phyloP scores from a whole-genome alignment of 2,329 filamentous ascomycete genomes.

The Pseudogymnoascus sp. region DNA sequence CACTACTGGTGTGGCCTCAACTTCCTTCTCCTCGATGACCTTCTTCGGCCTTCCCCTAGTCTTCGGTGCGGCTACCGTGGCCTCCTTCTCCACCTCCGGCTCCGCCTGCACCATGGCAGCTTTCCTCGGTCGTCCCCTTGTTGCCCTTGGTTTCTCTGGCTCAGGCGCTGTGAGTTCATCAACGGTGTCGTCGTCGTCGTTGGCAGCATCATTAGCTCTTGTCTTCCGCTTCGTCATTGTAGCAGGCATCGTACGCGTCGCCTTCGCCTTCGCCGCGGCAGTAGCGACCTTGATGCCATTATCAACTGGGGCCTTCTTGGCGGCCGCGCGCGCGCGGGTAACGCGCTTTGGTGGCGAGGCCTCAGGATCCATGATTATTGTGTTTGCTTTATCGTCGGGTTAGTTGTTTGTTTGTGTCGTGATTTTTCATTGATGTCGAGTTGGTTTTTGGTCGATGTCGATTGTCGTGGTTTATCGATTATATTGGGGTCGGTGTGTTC shows the following conservation, averaged over 20 bases:
- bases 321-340: conserved; percentile 43
- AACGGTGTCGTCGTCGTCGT: conserved; percentile 35
- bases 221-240: conserved; percentile 45
- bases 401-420: conserved; percentile 5
- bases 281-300: conserved; percentile 38
- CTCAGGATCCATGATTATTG: conserved; percentile 40
- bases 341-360: conserved; percentile 51
- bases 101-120: conserved; percentile 22
- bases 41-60: conserved; percentile 2
- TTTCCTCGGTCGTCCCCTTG: conserved; percentile 42
- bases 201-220: conserved; percentile 44
- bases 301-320: conserved; percentile 31
- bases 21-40: conserved; percentile 22
- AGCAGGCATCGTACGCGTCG: conserved; percentile 25
- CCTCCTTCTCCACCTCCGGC: conserved; percentile 20
- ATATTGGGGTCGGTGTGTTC: conserved; percentile 4
- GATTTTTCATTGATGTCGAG: conserved; percentile 2
- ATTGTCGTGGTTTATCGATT: conserved; percentile 8
- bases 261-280: conserved; percentile 38
- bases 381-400: neutral
- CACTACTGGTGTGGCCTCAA: conserved; percentile 20
- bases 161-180: conserved; percentile 22
- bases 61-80: neutral
- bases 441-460: neutral
- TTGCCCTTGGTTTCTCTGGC: conserved; percentile 32